Base-by-base conservation (phyloP, 1,284 basidiomycete genomes). In the Macrocystidia cucumis region DNA sequence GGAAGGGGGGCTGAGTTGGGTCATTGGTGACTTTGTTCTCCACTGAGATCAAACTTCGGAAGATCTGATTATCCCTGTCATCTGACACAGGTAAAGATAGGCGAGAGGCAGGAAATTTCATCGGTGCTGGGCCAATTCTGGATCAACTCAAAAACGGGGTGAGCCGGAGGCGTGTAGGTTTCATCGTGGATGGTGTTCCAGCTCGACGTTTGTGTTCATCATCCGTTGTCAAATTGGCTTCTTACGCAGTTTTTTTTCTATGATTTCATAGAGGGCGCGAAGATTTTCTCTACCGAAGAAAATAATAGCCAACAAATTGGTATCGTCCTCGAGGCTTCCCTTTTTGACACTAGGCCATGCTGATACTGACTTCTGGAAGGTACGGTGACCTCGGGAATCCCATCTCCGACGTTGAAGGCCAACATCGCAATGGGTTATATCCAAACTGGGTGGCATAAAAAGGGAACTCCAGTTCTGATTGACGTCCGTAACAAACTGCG, bases 371-470 rank as follows among this genome's bases (percentile, higher is more conserved):
- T 20, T 14, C 8, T 28, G 5, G 26, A 43, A 78, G 86, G 91
- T 18, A 53, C 63, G 8, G 74, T 98, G 24, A 98, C 95, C 0
- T 97, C 91, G 0, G 95, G 95, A 34, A 97, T 98, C 42, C 96
- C 96, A 5, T 93, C 91, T 1, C 93, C 93, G 0, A 87, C 91
- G 1, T 65, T 93, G 1, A 80, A 78, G 3, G 80, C 84, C 56
- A 97, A 98, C 62, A 90, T 98, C 50, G 91, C 93, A 5, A 98
- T 98, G 95, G 95, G 82, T 0, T 95, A 97, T 51, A 75, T 98
- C 32, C 60, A 65, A 40, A 72, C 66, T 22, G 91, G 91, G 0
- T 76, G 72, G 58, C 91, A 97, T 65, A 97, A 93, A 64, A 91
- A 89, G 58, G 91, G 89, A 5, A 96, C 88, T 0, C 74, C 82